Evolutionary conservation across 2,329 filamentous ascomycete genomes (phyloP).

Genomic region (Claviceps africana): DNA sequence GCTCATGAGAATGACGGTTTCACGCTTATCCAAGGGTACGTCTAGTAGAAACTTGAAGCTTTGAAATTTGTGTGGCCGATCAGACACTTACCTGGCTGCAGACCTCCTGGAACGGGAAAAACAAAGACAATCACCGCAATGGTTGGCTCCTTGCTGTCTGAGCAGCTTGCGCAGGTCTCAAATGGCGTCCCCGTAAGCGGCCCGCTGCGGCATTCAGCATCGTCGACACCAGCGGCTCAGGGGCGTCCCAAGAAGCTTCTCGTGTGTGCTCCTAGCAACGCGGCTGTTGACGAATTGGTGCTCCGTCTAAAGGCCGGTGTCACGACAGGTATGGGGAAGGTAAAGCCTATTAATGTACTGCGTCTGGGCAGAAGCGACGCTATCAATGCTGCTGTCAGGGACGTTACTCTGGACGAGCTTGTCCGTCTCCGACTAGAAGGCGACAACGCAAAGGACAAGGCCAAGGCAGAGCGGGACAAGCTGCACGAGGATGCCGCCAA

Average conservation of each 20-base stretch:
- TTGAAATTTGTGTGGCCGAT: background rate
- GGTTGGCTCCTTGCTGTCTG: slow-evolving; percentile 60
- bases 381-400: slow-evolving; percentile 76
- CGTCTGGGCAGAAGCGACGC: slow-evolving; percentile 83
- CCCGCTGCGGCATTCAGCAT: slow-evolving; percentile 16
- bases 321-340: slow-evolving; percentile 58
- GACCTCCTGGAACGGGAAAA: slow-evolving; percentile 90
- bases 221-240: slow-evolving; percentile 12
- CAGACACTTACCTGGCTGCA: slow-evolving; percentile 23
- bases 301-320: slow-evolving; percentile 82
- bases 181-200: slow-evolving; percentile 19
- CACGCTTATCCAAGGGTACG: slow-evolving; percentile 79
- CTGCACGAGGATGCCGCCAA: slow-evolving; percentile 50
- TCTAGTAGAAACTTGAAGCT: background rate
- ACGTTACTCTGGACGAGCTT: slow-evolving; percentile 86
- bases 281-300: slow-evolving; percentile 90
- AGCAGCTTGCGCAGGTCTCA: slow-evolving; percentile 21
- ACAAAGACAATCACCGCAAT: slow-evolving; percentile 97
- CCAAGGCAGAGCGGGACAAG: slow-evolving; percentile 41
- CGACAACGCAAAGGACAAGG: slow-evolving; percentile 43
- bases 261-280: slow-evolving; percentile 96
- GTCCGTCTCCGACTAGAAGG: slow-evolving; percentile 60
- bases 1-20: slow-evolving; percentile 94
- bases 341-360: slow-evolving; percentile 70
- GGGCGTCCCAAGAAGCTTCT: slow-evolving; percentile 62